Conservation (phyloP, 176 grass and related monocot species). For the Aegilops tauschii region DNA sequence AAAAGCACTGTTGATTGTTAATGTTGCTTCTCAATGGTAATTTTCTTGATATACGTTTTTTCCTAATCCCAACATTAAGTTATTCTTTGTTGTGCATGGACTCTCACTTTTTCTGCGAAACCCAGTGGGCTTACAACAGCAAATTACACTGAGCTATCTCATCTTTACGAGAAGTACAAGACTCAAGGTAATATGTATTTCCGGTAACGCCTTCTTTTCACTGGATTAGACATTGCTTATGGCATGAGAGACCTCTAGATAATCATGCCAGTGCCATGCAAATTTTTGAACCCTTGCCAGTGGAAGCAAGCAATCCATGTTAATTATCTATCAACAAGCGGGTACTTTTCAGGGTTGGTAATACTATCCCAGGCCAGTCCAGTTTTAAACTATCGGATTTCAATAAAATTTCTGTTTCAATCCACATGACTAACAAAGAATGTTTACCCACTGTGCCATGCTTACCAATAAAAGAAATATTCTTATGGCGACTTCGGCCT, state of each 20-base stretch:
- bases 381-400: not conserved
- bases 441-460: no score
- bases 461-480: not conserved
- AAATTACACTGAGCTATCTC: conserved; percentile 96
- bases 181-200: conserved; percentile 66
- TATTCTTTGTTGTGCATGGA: not conserved
- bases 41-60: conserved; percentile 10
- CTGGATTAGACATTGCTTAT: not conserved
- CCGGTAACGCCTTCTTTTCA: not conserved
- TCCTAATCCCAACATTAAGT: not conserved
- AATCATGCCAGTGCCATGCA: not conserved
- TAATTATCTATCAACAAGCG: not conserved
- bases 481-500: not conserved
- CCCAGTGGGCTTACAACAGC: conserved; percentile 82
- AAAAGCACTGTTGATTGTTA: conserved; percentile 75
- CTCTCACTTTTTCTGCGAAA: conserved; percentile 25
- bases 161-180: conserved; percentile 99
- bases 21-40: conserved; percentile 98
- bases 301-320: not conserved
- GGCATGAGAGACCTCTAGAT: not conserved
- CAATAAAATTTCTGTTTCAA: not conserved
- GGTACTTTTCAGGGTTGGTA: not conserved
- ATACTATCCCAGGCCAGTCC: not conserved
- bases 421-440: no score
- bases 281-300: not conserved